Base-by-base conservation (phyloP, 208 protist species). In the Wallacemonas sp. region DNA sequence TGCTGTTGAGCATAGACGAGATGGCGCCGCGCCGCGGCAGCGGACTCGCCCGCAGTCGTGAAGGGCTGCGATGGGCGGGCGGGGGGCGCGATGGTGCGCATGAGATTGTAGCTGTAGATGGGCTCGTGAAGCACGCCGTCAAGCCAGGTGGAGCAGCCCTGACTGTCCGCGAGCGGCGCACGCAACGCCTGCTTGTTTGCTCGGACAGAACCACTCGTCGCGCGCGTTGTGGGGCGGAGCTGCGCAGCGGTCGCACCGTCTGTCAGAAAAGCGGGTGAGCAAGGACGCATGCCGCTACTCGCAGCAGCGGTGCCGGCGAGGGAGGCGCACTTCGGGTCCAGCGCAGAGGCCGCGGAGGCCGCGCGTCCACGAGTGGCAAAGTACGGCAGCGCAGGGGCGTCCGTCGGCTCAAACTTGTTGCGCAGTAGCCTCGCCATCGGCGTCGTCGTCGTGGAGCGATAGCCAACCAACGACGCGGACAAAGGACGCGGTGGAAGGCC, bases 41-140 rank as follows among this genome's bases (percentile, higher is more conserved):
- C 34, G n/a, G 41, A 44, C 29, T 41, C 30, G 33, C 26, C 34
- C 44, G 12, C 5, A 6, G 16, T 21, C 4, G 21, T 19, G 17
- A 19, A 47, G 9, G 19, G 11, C 19, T 1, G 2, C 12, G 14
- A 33, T 11, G 16, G 39, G 16, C 32, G 2, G 1, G 41, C 24
- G 36, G 32, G 21, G 19, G 46, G 16, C 43, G 21, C 16, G 56
- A 32, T 16, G 44, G 55, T 43, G 2, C 70, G 65, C 36, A 85
- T 21, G 4, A 81, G 27, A 30, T 72, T 34, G 68, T 86, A 92
- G 69, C 72, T 88, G 4, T 65, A 57, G 16, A 89, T 81, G 0
- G 81, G 79, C 33, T 85, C 69, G 11, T 54, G 39, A 8, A 80
- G 52, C 12, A 83, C 43, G 16, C 48, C 46, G 3, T 65, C 30